Evolutionary conservation across 2,329 filamentous ascomycete genomes (phyloP).

Genomic region (Colletotrichum theobromicola): DNA sequence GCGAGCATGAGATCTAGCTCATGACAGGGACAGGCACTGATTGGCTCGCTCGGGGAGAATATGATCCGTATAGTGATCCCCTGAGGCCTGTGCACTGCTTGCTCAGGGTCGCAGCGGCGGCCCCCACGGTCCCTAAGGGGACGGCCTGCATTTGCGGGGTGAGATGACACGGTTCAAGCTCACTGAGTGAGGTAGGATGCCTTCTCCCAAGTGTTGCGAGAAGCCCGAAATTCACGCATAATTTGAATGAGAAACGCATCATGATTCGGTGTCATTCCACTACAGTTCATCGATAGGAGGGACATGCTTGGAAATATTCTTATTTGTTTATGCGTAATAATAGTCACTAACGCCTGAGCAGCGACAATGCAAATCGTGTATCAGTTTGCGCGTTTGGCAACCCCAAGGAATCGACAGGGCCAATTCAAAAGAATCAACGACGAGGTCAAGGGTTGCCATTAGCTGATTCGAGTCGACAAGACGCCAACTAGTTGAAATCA

Average conservation of each 20-base stretch:
- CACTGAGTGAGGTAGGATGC: background rate
- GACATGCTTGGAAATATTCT: background rate
- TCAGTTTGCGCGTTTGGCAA: slow-evolving; percentile 19
- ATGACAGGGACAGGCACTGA: background rate
- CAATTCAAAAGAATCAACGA: background rate
- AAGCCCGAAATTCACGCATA: too few relatives aligned
- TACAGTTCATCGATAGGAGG: too few relatives aligned
- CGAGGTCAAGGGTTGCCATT: background rate
- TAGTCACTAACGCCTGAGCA: too few relatives aligned
- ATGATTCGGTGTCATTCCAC: background rate
- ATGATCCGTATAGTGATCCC: slow-evolving; percentile 11
- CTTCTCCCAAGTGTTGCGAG: background rate
- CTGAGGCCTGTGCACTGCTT: background rate
- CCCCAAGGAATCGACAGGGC: background rate
- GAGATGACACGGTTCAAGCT: background rate
- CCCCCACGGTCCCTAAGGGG: background rate
- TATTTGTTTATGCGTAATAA: background rate
- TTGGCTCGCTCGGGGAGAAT: slow-evolving; percentile 12
- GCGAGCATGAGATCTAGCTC: slow-evolving; percentile 8
- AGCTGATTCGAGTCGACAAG: slow-evolving; percentile 3
- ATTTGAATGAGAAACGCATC: background rate
- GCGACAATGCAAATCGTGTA: slow-evolving; percentile 15
- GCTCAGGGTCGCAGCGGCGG: background rate
- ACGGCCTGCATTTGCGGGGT: slow-evolving; percentile 1
- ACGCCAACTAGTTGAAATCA: background rate